Evolutionary conservation across 257 asterid species (phyloP).

Genomic region (Fraxinus quadrangulata): DNA sequence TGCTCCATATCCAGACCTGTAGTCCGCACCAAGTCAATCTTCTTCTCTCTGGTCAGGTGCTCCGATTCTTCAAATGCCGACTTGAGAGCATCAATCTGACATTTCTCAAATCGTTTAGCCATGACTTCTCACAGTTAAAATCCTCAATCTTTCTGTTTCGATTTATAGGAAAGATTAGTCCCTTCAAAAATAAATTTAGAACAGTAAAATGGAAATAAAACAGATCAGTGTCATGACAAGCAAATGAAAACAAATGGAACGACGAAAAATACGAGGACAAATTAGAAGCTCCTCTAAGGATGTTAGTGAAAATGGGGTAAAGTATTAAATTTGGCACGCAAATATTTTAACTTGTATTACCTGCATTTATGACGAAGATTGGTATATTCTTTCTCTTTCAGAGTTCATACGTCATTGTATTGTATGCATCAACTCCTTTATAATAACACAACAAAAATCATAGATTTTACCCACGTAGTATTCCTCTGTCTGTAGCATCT

Average conservation of each 20-base stretch:
- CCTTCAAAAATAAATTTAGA: neutral
- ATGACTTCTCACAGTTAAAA: neutral
- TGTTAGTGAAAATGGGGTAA: neutral
- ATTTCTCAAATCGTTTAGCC: constrained; percentile 10
- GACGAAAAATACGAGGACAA: neutral
- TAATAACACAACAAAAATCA: neutral
- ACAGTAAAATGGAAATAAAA: neutral
- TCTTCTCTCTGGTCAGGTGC: constrained; percentile 6
- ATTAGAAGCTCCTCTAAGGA: neutral
- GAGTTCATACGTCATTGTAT: neutral
- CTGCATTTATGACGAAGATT: neutral
- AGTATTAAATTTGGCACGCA: neutral
- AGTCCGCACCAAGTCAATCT: neutral
- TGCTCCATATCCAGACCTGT: constrained; percentile 25
- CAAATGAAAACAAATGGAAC: neutral
- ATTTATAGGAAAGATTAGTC: neutral
- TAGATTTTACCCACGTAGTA: neutral
- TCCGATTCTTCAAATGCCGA: constrained; percentile 4
- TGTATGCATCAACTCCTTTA: neutral
- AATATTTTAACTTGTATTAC: neutral
- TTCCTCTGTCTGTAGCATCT: neutral
- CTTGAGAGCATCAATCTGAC: neutral
- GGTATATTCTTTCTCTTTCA: neutral
- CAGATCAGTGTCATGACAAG: neutral
- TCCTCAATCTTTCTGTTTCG: neutral